Evolutionary conservation across 169 alveolate genomes (phyloP).

Genomic region (Eimeria mitis): DNA sequence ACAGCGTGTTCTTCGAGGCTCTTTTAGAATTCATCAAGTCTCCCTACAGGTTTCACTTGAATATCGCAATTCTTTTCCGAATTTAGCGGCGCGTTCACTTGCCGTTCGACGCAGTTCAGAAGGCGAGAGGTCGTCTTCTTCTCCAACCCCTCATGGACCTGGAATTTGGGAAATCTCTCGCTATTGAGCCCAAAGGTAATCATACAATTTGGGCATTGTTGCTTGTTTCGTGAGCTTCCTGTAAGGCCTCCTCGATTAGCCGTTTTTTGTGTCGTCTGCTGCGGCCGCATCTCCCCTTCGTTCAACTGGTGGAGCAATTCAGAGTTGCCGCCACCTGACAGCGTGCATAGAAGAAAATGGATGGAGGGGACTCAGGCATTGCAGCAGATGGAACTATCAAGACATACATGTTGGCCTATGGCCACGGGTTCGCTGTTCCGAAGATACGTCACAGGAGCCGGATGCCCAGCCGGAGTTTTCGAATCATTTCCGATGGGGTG

Average conservation of each 20-base stretch:
- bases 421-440: not conserved
- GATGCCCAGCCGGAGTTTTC: not conserved
- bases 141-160: not conserved
- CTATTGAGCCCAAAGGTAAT: not conserved
- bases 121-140: not conserved
- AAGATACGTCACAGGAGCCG: not conserved
- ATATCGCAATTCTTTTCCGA: not conserved
- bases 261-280: not conserved
- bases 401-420: not conserved
- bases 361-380: not conserved
- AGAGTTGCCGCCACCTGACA: not conserved
- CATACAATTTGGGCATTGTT: not conserved
- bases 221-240: not conserved
- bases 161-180: not conserved
- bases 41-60: not conserved
- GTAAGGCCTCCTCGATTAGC: not conserved
- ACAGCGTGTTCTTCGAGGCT: too few species aligned
- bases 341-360: not conserved
- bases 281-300: not conserved
- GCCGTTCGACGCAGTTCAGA: not conserved
- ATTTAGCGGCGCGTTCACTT: not conserved
- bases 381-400: not conserved
- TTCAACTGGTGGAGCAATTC: not conserved
- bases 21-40: too few species aligned
- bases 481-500: not conserved